A percentile compares a stretch with the other conserved stretches of the same genome.
Evolutionary conservation across 345 rosid genomes (phyloP).

Genomic region (Eucalyptus victrix): DNA sequence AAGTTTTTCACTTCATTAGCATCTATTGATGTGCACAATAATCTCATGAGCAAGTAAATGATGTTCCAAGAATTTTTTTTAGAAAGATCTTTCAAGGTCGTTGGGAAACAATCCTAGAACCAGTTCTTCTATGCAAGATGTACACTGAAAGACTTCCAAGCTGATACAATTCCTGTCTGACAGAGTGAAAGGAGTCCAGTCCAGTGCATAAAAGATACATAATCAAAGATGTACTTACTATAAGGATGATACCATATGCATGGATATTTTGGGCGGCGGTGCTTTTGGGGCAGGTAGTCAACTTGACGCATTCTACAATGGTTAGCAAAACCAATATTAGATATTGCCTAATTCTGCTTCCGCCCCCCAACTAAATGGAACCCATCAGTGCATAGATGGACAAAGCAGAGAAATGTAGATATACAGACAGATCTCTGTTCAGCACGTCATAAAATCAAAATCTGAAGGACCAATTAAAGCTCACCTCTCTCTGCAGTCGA

Average conservation of each 20-base stretch:
- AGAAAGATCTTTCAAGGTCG: neutral
- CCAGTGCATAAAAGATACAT: neutral
- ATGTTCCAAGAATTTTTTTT: neutral
- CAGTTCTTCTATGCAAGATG: neutral
- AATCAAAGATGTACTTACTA: slow-evolving; percentile 37
- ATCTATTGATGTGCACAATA: neutral
- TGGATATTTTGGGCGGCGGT: slow-evolving; percentile 63
- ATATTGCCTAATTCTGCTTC: neutral
- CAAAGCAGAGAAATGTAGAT: neutral
- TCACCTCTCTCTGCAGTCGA: slow-evolving; percentile 57
- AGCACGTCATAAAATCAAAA: neutral
- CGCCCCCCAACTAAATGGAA: neutral
- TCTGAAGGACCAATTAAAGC: neutral
- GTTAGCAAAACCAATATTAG: neutral
- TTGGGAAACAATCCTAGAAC: neutral
- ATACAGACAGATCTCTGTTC: neutral
- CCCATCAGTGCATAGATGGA: neutral
- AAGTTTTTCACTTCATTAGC: neutral
- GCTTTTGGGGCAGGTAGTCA: slow-evolving; percentile 57
- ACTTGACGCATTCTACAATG: slow-evolving; percentile 69
- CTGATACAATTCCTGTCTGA: neutral
- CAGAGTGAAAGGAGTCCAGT: neutral
- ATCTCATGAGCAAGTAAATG: neutral
- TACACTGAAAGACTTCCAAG: neutral
- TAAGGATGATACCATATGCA: slow-evolving; percentile 68